Percentiles rank a stretch among this genome's conserved stretches.
Conservation (phyloP, 768 basidiomycete species). For the Termitomyces sp. region DNA sequence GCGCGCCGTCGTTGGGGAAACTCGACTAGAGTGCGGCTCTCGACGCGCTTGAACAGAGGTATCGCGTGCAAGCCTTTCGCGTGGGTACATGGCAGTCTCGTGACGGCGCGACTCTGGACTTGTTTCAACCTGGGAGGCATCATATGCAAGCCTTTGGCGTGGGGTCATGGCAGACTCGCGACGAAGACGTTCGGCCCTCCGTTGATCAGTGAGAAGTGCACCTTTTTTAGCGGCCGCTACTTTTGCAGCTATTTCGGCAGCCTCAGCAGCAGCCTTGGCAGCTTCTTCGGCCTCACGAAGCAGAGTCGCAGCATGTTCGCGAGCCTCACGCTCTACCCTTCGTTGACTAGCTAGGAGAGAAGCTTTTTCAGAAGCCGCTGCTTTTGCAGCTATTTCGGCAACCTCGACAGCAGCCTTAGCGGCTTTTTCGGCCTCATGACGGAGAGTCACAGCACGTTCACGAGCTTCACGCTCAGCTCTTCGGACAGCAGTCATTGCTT, state of each 20-base stretch:
- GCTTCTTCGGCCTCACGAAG: background rate
- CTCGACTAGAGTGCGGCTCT: background rate
- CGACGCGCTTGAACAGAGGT: background rate
- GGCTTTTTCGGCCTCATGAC: background rate
- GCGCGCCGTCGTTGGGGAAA: background rate
- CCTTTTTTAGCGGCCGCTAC: background rate
- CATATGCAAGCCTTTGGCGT: background rate
- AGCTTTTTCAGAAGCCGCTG: background rate
- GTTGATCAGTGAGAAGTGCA: constrained; percentile 12
- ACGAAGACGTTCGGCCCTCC: constrained; percentile 16
- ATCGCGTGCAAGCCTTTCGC: background rate
- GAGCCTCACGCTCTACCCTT: constrained; percentile 1
- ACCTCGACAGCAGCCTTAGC: background rate
- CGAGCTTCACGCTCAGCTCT: constrained; percentile 3
- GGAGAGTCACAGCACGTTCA: background rate
- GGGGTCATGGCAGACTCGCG: constrained; percentile 10
- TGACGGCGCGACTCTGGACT: background rate
- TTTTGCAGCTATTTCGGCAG: background rate
- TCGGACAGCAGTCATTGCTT: background rate
- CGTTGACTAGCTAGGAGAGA: background rate
- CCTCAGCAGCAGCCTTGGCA: background rate
- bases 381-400: background rate
- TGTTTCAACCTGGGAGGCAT: background rate
- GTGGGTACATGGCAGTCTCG: constrained; percentile 4
- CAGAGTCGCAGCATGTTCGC: background rate